phyloP scores from a whole-genome alignment of 371 early-diverging fungal species.

The Mortierella sp. region DNA sequence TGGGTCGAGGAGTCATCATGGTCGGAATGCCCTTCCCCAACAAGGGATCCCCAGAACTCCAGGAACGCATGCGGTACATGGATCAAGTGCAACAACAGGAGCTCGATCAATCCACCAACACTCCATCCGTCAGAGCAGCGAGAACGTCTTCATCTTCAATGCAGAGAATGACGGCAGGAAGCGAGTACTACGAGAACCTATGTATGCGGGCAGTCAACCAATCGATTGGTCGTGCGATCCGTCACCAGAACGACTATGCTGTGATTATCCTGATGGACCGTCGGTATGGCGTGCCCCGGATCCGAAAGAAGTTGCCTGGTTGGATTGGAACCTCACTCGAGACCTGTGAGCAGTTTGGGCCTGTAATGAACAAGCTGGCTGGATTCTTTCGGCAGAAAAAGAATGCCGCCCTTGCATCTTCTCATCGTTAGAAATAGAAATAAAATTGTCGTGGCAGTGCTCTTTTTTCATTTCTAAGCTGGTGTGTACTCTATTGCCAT shows the following conservation, averaged over 20 bases:
- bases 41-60: slow-evolving; percentile 76
- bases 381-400: slow-evolving; percentile 64
- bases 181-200: slow-evolving; percentile 90
- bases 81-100: slow-evolving; percentile 52
- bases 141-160: background rate
- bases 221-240: slow-evolving; percentile 94
- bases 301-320: slow-evolving; percentile 70
- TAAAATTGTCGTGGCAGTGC: background rate
- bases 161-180: slow-evolving; percentile 62
- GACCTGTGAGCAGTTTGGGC: slow-evolving; percentile 68
- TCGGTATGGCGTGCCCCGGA: slow-evolving; percentile 70
- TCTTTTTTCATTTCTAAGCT: background rate
- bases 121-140: background rate
- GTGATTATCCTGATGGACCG: slow-evolving; percentile 80
- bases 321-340: slow-evolving; percentile 76
- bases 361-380: slow-evolving; percentile 61
- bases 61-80: slow-evolving; percentile 83
- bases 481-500: no score
- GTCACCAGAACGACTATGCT: slow-evolving; percentile 91
- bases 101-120: background rate
- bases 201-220: slow-evolving; percentile 99
- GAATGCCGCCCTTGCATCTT: background rate
- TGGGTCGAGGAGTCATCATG: slow-evolving; percentile 92
- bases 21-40: slow-evolving; percentile 93
- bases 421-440: background rate